These are phyloP conservation scores for Aspergillus cejpii DNA, from an alignment of 2,329 filamentous ascomycete genomes.

Conservation along the genomic window DNA sequence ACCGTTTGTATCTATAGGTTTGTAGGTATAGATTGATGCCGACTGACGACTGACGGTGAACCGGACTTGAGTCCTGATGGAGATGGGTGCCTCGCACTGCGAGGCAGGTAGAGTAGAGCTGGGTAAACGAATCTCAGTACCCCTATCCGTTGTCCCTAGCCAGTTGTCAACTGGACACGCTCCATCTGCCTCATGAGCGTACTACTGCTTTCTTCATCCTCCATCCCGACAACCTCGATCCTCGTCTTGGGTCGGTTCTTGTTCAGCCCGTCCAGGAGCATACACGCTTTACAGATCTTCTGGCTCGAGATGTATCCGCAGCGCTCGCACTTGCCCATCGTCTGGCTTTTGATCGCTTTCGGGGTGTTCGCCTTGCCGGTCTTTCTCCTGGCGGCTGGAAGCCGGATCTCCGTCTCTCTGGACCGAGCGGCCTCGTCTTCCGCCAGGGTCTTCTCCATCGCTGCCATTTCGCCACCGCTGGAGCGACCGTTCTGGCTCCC, in stretches of 20 bases:
- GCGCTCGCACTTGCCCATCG: conserved; percentile 70
- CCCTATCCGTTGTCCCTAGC: conserved; percentile 20
- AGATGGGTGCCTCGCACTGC: background rate
- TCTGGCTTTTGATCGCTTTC: conserved; percentile 53
- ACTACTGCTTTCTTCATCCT: conserved; percentile 48
- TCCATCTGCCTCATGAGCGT: conserved; percentile 49
- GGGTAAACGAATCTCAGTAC: background rate
- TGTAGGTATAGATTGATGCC: no score
- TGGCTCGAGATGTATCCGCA: conserved; percentile 97
- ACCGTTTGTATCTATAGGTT: no score
- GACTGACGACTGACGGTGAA: no score
- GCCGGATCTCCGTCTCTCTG: conserved; percentile 61
- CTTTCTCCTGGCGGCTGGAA: conserved; percentile 22
- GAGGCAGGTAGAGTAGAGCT: background rate
- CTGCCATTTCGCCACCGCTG: conserved; percentile 70
- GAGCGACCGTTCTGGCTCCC: conserved; percentile 62
- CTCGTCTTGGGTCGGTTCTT: conserved; percentile 53
- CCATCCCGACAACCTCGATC: conserved; percentile 40
- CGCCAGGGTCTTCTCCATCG: conserved; percentile 67
- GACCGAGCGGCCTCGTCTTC: conserved; percentile 55
- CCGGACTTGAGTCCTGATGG: background rate
- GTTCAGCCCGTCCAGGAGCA: conserved; percentile 81
- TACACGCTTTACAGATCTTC: conserved; percentile 86
- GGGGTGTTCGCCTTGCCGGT: conserved; percentile 28
- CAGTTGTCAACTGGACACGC: conserved; percentile 38